phyloP scores from a whole-genome alignment of 2,329 filamentous ascomycete genomes.

The Monosporascus sp. region DNA sequence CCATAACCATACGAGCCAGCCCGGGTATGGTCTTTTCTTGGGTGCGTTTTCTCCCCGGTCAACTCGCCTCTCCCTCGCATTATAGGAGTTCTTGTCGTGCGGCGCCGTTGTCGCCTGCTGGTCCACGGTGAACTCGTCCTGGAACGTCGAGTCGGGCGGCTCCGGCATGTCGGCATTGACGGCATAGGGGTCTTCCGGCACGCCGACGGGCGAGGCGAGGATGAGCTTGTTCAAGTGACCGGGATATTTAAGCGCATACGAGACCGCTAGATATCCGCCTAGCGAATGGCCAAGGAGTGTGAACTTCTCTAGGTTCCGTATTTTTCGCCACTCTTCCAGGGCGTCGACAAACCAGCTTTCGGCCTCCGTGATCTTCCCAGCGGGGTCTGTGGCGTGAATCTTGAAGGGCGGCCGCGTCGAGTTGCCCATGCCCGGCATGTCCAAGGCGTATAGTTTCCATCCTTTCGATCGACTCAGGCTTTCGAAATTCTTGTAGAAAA shows the following conservation, averaged over 20 bases:
- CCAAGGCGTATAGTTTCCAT: slow-evolving; percentile 89
- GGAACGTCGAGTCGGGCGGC: slow-evolving; percentile 64
- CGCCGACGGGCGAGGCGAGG: slow-evolving; percentile 86
- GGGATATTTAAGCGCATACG: slow-evolving; percentile 94
- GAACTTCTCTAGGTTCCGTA: slow-evolving; percentile 85
- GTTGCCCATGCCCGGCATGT: slow-evolving; percentile 92
- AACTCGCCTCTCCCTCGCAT: slow-evolving; percentile 28
- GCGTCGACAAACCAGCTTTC: slow-evolving; percentile 96
- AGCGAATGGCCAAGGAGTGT: slow-evolving; percentile 90
- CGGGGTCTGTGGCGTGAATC: slow-evolving; percentile 74
- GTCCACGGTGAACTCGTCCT: slow-evolving; percentile 75
- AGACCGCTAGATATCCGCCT: slow-evolving; percentile 90
- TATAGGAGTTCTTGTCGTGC: slow-evolving; percentile 30
- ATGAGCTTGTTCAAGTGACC: slow-evolving; percentile 94
- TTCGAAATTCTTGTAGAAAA: slow-evolving; percentile 99
- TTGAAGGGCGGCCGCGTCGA: slow-evolving; percentile 79
- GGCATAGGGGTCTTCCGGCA: slow-evolving; percentile 91
- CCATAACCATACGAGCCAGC: slow-evolving; percentile 92
- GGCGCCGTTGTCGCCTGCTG: slow-evolving; percentile 40
- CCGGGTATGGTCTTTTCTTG: slow-evolving; percentile 57
- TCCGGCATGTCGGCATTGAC: slow-evolving; percentile 76
- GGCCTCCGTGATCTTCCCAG: slow-evolving; percentile 78
- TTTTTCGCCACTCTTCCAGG: slow-evolving; percentile 89
- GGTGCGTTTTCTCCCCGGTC: slow-evolving; percentile 23
- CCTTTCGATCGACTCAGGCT: slow-evolving; percentile 70